Base-by-base conservation (phyloP, 106 monocot genomes). In the Dioscorea alata region DNA sequence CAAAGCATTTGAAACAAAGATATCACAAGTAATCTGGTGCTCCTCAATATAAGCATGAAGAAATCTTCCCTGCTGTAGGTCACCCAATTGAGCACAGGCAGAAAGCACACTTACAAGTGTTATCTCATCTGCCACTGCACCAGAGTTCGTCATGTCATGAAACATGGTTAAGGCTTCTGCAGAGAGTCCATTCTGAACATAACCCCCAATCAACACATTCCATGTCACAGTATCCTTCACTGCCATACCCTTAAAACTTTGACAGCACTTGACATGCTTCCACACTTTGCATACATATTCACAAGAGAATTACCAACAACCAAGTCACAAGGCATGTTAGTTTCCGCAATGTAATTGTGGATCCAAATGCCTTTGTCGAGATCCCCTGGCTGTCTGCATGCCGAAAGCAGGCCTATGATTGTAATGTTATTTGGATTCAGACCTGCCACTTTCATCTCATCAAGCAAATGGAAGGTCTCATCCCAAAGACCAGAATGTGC, bases 281-380 rank as follows among this genome's bases (percentile, higher is more conserved):
- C 61, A 59, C 81, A 85, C 49, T 74, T 68, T 35, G 77, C 57
- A 67, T 85, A 85, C 74, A 77, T 77, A 56, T 65, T 61, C 31
- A 85, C 61, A 21, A 81, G 56, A 42, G 80, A 64, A 10, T 10
- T 42, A 42, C 42, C 42, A 42, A 42, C 42, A 42, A 42, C 42
- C 10, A 42, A 8, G 42, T 42, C 42, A 6, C 42, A 42, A 8
- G 10, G 42, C 42, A 42, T 42, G 42, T 42, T 28, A 28, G 28
- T 42, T 42, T 42, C 42, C 6, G 42, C 42, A 42, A 6, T 42
- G 42, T 42, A 42, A 42, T 10, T 42, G 42, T 42, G 42, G 42
- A 42, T 42, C 42, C 42, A 8, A 42, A 6, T 42, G 42, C 42
- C 42, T 42, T 42, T 42, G 42, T 42, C 10, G 42, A 42, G 42